Base-by-base conservation (phyloP, 2,329 filamentous ascomycete genomes). In the Leptographium procerum region DNA sequence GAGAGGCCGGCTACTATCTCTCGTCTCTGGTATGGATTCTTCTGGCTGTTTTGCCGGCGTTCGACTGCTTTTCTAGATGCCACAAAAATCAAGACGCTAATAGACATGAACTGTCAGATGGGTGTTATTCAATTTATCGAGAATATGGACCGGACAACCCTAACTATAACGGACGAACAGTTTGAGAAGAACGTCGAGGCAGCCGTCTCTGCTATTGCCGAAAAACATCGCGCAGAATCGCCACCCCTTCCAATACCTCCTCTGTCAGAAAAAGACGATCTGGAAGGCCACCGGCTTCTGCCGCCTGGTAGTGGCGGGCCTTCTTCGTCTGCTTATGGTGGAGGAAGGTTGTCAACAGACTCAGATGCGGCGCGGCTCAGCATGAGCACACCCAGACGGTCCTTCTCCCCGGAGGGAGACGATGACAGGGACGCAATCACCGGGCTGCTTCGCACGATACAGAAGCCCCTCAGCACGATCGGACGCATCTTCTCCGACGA, bases 1-100 rank as follows among this genome's bases (percentile, higher is more conserved):
- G 94, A n/a, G 94, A 99, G 75, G 92, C 94, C 16, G 94, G 94
- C 14, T 99, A 99, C 72, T 99, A 99, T 71, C 82, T 99, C 58
- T 97, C 92, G 34, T 97, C 94, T 9, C 75, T 99, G 65, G 88
- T 91, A 74, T 67, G 66, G 62, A 10, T 24, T 13, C 13, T n/a
- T 53, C 43, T 16, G 9, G 14, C n/a, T n/a, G 9, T 13, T 11
- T n/a, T 13, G 34, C 22, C 28, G 24, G 13, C 7, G 14, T 43
- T 10, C 19, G 3, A 3, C 24, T 6, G 8, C 34, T 51, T 50
- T 26, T 6, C 47, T 16, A 1, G 10, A 26, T 26, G n/a, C n/a
- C 9, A 11, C 22, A 50, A 50, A 9, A 50, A 50, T n/a, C n/a
- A n/a, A 24, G 19, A 28, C 24, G 22, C 4, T n/a, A 6, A 19